phyloP scores from a whole-genome alignment of 31 red algal species.

The Odonthalia washingtoniensis region DNA sequence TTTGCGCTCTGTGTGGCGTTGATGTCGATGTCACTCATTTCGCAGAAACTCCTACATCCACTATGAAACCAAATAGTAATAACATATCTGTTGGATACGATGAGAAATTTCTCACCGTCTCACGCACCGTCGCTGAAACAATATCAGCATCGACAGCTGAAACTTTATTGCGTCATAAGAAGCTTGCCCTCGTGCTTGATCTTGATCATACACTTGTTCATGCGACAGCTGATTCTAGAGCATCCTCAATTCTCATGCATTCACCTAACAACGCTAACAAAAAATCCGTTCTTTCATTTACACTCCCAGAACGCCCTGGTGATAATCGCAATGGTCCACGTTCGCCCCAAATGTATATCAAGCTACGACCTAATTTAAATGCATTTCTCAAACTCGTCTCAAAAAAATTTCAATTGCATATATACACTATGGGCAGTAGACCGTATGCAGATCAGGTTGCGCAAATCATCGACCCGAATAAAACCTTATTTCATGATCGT shows the following conservation, averaged over 20 bases:
- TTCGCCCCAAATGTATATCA: constrained; percentile 80
- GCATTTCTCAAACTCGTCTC: constrained; percentile 74
- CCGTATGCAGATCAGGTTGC: constrained; percentile 92
- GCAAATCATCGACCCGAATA: constrained; percentile 80
- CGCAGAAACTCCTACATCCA: constrained; percentile 63
- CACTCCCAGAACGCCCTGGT: not conserved
- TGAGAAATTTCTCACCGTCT: constrained; percentile 66
- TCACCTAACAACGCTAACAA: constrained; percentile 40
- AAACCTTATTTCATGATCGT: constrained; percentile 85
- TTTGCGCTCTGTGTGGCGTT: constrained; percentile 88
- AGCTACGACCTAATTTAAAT: constrained; percentile 87
- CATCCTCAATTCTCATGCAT: constrained; percentile 42
- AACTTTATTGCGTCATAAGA: constrained; percentile 59
- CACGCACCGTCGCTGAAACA: constrained; percentile 71
- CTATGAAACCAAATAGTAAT: not conserved
- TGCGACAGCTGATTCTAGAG: constrained; percentile 87
- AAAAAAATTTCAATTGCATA: constrained; percentile 90
- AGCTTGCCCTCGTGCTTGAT: constrained; percentile 95
- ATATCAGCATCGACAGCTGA: constrained; percentile 65
- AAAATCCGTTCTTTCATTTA: constrained; percentile 52
- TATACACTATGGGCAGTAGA: constrained; percentile 99
- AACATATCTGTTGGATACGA: constrained; percentile 80
- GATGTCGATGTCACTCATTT: constrained; percentile 64
- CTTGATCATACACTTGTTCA: constrained; percentile 99
- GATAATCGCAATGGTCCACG: not conserved